Base-by-base conservation (phyloP, 345 rosid species). In the Turritis glabra region DNA sequence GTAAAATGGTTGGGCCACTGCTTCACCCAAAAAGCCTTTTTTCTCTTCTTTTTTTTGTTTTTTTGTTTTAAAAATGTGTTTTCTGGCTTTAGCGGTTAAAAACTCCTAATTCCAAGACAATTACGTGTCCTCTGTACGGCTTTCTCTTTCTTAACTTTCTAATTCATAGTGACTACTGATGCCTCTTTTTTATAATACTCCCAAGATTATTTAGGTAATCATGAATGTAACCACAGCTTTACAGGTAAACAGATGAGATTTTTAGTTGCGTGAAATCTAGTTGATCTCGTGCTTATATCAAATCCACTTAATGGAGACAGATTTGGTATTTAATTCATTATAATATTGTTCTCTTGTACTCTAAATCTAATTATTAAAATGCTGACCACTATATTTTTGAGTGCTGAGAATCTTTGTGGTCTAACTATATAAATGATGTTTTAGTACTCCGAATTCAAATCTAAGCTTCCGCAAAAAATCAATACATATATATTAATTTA, bases 101-200 rank as follows among this genome's bases (percentile, higher is more conserved):
- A 38, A 46, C 59, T 56, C 52, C 66, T 29, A 40, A 21, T 52
- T 29, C 26, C 63, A 67, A 67, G 69, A 40, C 69, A 59, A 53
- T 59, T 75, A 67, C 73, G 73, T 75, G 74, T 75, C 69, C 54
- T 59, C 21, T 75, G 62, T 67, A 74, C 60, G 78, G 78, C 26
- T 64, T 56, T 64, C 23, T 74, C 19, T 47, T 57, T n/a, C 52
- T 54, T 54, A 41, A 38, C 56, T 63, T 26, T 68, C 47, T 32
- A 73, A 70, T 41, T 63, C 61, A 71, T 12, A 64, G n/a, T 62
- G 27, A 64, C 62, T 38, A 54, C 41, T 62, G 70, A 64, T 23
- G 7, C 52, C 19, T 37, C 3, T n/a, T 52, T 22, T 46, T 21
- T 12, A 12, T n/a, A 5, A 22, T 51, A n/a, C n/a, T n/a, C n/a